Conservation (phyloP, 306 rosid genomes). For the Malus sylvestris region DNA sequence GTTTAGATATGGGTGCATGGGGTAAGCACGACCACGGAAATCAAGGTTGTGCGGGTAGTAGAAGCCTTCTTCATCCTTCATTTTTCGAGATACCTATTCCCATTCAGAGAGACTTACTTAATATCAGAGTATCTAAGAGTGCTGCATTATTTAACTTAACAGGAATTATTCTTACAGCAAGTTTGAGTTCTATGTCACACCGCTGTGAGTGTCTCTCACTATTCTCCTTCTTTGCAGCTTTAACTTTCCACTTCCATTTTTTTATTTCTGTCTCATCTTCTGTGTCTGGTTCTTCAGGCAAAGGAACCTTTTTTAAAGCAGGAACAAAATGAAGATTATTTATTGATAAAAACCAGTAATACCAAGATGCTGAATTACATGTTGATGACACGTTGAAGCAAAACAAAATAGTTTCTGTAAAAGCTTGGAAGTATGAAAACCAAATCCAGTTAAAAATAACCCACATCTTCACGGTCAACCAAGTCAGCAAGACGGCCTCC, state of each 20-base stretch:
- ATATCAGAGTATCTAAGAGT: conserved; percentile 2
- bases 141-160: background rate
- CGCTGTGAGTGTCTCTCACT: conserved; percentile 81
- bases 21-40: conserved; percentile 97
- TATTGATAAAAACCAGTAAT: background rate
- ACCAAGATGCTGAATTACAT: background rate
- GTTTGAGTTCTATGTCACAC: conserved; percentile 90
- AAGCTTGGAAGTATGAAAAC: background rate
- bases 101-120: conserved; percentile 13
- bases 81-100: conserved; percentile 84
- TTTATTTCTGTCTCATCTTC: conserved; percentile 70
- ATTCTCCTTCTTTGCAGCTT: conserved; percentile 62
- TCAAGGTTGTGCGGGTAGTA: conserved; percentile 96
- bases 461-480: conserved; percentile 73
- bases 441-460: conserved; percentile 17
- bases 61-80: conserved; percentile 95
- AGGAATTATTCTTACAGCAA: conserved; percentile 62
- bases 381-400: background rate
- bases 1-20: conserved; percentile 91
- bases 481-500: conserved; percentile 82
- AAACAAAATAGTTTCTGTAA: background rate
- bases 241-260: conserved; percentile 93
- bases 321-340: background rate
- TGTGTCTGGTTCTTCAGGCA: conserved; percentile 72
- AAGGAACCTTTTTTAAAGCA: conserved; percentile 44